Base-by-base conservation (phyloP, 1,139 yeast genomes). In the Debaryomyces psychrophilus region DNA sequence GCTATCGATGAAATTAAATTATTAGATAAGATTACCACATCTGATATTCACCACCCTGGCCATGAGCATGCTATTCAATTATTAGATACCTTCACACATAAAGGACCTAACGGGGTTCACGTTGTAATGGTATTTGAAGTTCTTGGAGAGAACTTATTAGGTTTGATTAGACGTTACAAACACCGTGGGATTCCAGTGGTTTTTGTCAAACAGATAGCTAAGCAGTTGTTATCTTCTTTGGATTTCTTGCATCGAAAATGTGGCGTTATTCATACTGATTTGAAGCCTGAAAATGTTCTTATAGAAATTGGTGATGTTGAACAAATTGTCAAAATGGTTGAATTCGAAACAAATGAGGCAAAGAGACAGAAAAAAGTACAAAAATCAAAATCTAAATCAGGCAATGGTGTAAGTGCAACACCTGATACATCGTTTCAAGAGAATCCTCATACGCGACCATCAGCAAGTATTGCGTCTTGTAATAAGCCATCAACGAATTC, bases 41-140 rank as follows among this genome's bases (percentile, higher is more conserved):
- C 72, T 2, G 80, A 79, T 18, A 46, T 65, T 2, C 65, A 68
- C 25, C 95, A 87, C 57, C 88, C 89, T 0, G 90, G 92, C 1
- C 81, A 83, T 51, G 71, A 73, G 41, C 88, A 85, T 61, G 81
- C 86, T 6, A 82, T 87, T 53, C 79, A 76, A 52, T 67, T 87
- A 34, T 62, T 85, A 46, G 93, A 86, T 60, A 80, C 85, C 47
- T 87, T 87, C 56, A 71, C 77, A 14, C 87, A 86, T 55, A 65
- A 65, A 9, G 95, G 95, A 0, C 89, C 90, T 1, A 83, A 87
- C 61, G 95, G 95, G 0, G 73, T 77, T 11, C 95, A 87, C 62
- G 81, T 86, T 9, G 87, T 87, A 41, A 89, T 90, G 95, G 96
- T 87, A 7, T 88, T 90, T 61, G 96, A 89, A 67, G 92, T 89